These are phyloP conservation scores for Mycena citricolor DNA, from an alignment of 1,284 basidiomycete genomes.

Conservation along the genomic window DNA sequence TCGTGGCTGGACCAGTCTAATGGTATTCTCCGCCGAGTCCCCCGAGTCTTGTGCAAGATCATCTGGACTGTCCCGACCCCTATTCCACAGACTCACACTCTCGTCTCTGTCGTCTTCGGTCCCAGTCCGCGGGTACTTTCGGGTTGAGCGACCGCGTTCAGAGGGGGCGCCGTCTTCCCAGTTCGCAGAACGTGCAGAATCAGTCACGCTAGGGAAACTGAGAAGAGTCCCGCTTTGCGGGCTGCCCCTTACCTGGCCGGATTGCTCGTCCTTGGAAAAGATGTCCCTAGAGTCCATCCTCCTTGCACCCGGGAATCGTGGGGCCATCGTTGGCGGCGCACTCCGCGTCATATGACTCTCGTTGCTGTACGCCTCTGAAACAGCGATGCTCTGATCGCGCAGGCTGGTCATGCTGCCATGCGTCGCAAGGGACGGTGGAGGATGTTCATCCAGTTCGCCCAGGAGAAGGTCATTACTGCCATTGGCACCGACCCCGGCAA, in stretches of 20 bases:
- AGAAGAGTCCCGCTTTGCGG: conserved; percentile 36
- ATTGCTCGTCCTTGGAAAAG: conserved; percentile 14
- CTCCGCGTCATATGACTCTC: conserved; percentile 39
- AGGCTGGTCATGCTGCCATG: neutral
- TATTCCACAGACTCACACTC: conserved; percentile 39
- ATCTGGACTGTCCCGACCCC: conserved; percentile 16
- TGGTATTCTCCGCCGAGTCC: conserved; percentile 13
- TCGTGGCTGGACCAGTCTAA: conserved; percentile 24
- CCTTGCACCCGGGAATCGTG: conserved; percentile 28
- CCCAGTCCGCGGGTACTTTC: conserved; percentile 38
- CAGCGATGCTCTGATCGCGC: conserved; percentile 24
- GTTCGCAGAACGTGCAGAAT: conserved; percentile 40
- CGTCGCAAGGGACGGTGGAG: conserved; percentile 1
- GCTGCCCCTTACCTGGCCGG: conserved; percentile 20
- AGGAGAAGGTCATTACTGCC: conserved; percentile 20
- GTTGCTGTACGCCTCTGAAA: conserved; percentile 29
- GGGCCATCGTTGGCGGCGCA: conserved; percentile 42
- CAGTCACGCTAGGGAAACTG: conserved; percentile 50
- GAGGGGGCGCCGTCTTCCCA: conserved; percentile 29
- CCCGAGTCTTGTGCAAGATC: neutral
- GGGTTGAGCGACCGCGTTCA: conserved; percentile 29
- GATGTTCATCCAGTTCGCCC: conserved; percentile 21
- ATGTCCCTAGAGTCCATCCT: conserved; percentile 38
- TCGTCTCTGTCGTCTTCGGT: conserved; percentile 42
- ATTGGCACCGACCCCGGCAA: conserved; percentile 14